Evolutionary conservation across 1,284 basidiomycete species (phyloP).

Genomic region (Ceratobasidium sp.): DNA sequence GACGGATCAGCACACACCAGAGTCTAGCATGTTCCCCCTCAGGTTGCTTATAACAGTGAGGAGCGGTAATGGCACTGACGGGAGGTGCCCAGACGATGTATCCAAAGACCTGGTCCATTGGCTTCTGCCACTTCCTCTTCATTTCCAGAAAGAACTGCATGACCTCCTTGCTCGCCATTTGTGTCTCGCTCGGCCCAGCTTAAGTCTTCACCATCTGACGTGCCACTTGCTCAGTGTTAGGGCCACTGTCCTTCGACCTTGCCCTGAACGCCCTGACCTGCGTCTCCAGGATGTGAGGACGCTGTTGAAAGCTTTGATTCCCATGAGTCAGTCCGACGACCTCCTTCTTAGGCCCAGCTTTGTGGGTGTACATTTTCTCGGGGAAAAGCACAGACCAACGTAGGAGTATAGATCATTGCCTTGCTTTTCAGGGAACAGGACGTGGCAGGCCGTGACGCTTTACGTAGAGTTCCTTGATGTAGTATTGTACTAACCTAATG

Average conservation of each 20-base stretch:
- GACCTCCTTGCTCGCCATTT: slow-evolving; percentile 43
- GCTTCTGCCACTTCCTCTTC: slow-evolving; percentile 50
- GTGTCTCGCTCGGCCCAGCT: slow-evolving; percentile 46
- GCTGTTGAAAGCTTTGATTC: slow-evolving; percentile 50
- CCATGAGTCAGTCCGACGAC: slow-evolving; percentile 56
- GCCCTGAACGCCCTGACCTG: slow-evolving; percentile 35
- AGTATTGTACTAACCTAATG: no score
- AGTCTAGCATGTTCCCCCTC: slow-evolving; percentile 50
- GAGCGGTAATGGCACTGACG: slow-evolving; percentile 47
- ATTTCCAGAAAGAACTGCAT: slow-evolving; percentile 48
- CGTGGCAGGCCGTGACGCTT: slow-evolving; percentile 53
- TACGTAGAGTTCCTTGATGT: no score
- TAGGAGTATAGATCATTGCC: slow-evolving; percentile 51
- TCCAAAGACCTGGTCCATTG: slow-evolving; percentile 53
- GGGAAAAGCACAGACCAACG: slow-evolving; percentile 47
- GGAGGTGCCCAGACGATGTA: slow-evolving; percentile 53
- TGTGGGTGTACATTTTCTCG: slow-evolving; percentile 46
- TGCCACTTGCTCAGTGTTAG: slow-evolving; percentile 36
- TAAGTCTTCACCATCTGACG: slow-evolving; percentile 44
- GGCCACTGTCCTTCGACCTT: slow-evolving; percentile 42
- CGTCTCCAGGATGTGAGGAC: slow-evolving; percentile 49
- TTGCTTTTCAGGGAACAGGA: slow-evolving; percentile 49
- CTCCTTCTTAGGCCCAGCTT: slow-evolving; percentile 51
- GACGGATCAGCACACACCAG: slow-evolving; percentile 43
- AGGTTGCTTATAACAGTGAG: slow-evolving; percentile 51